Evolutionary conservation across 1,139 yeast genomes (phyloP).

Genomic region (Saccharomycopsis crataegensis): DNA sequence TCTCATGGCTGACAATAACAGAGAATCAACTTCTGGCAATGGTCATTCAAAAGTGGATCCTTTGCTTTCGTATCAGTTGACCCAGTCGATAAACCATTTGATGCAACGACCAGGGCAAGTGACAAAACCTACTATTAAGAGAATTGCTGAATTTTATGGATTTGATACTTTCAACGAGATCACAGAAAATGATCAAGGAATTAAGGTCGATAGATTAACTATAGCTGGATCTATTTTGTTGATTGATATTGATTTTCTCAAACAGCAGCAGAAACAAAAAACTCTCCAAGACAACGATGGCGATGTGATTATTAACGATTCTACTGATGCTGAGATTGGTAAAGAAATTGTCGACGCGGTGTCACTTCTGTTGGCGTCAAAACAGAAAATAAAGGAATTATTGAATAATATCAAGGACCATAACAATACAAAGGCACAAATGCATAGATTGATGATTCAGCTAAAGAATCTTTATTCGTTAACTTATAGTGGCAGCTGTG

Average conservation of each 20-base stretch:
- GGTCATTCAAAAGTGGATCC: conserved; percentile 7
- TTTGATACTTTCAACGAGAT: conserved; percentile 16
- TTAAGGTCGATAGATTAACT: conserved; percentile 11
- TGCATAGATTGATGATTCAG: background rate
- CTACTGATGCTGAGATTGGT: background rate
- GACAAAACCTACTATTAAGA: conserved; percentile 9
- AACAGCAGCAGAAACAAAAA: background rate
- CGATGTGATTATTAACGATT: background rate
- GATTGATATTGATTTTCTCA: conserved; percentile 18
- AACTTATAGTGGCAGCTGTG: conserved; percentile 2
- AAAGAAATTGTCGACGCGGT: background rate
- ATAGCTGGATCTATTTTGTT: conserved; percentile 17
- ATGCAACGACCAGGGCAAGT: conserved; percentile 17
- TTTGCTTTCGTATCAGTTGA: conserved; percentile 6
- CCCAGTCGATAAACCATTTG: conserved; percentile 2
- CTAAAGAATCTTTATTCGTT: conserved; percentile 11
- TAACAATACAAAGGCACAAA: background rate
- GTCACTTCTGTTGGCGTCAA: conserved; percentile 9
- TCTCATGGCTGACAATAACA: background rate
- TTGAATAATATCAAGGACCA: background rate
- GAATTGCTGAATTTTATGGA: conserved; percentile 16
- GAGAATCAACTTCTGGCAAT: background rate
- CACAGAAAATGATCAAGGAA: background rate
- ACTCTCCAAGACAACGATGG: background rate
- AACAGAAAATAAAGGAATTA: conserved; percentile 3